Evolutionary conservation across 2,329 filamentous ascomycete species (phyloP).

Genomic region (Pestalotiopsis sp.): DNA sequence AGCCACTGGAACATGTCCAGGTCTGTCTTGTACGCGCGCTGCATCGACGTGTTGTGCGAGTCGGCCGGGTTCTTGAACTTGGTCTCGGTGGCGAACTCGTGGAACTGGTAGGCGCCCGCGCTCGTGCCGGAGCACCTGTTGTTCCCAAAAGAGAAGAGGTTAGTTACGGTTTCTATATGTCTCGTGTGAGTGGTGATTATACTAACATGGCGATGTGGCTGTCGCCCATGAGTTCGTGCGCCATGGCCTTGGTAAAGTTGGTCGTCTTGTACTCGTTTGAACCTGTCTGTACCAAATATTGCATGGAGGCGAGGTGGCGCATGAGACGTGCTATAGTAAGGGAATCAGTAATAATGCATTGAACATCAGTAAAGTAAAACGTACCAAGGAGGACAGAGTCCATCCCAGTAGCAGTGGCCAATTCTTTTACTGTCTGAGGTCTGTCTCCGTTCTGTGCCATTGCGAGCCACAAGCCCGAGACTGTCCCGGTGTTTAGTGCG

Average conservation of each 20-base stretch:
- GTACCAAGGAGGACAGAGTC: constrained; percentile 31
- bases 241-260: constrained; percentile 33
- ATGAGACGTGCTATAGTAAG: constrained; percentile 27
- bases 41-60: constrained; percentile 31
- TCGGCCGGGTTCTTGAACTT: constrained; percentile 34
- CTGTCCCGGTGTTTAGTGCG: constrained; percentile 1
- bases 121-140: constrained; percentile 13
- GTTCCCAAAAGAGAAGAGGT: neutral
- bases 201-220: constrained; percentile 31
- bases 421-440: constrained; percentile 33
- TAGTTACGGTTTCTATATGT: neutral
- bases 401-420: constrained; percentile 31
- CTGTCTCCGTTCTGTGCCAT: constrained; percentile 33
- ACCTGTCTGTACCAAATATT: constrained; percentile 34
- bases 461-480: constrained; percentile 35
- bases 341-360: neutral
- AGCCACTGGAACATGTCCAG: constrained; percentile 38
- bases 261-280: constrained; percentile 35
- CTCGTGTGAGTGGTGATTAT: neutral
- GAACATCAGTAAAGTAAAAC: neutral
- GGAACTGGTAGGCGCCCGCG: constrained; percentile 26
- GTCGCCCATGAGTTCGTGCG: constrained; percentile 25
- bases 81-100: constrained; percentile 32
- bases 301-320: constrained; percentile 38
- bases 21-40: constrained; percentile 37